Percentiles rank a stretch among this genome's conserved stretches.
phyloP scores from a whole-genome alignment of 1,284 basidiomycete species.

The Testicularia cyperi region DNA sequence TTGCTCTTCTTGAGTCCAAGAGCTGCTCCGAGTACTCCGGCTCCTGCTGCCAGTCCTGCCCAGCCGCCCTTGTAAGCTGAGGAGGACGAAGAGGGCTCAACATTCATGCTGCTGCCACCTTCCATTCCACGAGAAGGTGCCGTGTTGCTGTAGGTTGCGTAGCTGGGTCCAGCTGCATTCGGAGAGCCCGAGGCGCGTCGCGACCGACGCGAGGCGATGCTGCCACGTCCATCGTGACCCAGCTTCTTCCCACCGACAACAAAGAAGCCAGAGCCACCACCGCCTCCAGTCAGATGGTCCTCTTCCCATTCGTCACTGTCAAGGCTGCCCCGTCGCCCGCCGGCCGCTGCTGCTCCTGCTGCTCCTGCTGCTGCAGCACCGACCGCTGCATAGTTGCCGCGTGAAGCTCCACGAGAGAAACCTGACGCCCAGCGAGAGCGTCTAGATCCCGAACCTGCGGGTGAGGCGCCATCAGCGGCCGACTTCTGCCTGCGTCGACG shows the following conservation, averaged over 20 bases:
- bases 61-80: neutral
- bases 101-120: no score
- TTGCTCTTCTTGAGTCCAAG: constrained; percentile 2
- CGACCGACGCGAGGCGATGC: constrained; percentile 15
- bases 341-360: constrained; percentile 9
- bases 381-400: constrained; percentile 35
- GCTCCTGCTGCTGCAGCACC: constrained; percentile 11
- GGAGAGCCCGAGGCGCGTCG: neutral
- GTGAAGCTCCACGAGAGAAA: constrained; percentile 14
- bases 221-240: constrained; percentile 8
- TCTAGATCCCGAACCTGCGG: no score
- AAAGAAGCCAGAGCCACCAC: constrained; percentile 39
- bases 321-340: constrained; percentile 12
- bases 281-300: constrained; percentile 36
- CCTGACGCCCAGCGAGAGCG: no score
- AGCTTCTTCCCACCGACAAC: constrained; percentile 37
- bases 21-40: constrained; percentile 11
- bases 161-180: neutral
- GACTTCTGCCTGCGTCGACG: constrained; percentile 5
- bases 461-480: constrained; percentile 18
- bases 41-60: constrained; percentile 12
- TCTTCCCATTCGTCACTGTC: constrained; percentile 44
- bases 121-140: no score
- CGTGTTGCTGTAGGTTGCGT: no score
- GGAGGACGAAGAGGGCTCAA: constrained; percentile 1